Evolutionary conservation across 2,329 filamentous ascomycete genomes (phyloP).

Genomic region (Cordyceps farinosa): DNA sequence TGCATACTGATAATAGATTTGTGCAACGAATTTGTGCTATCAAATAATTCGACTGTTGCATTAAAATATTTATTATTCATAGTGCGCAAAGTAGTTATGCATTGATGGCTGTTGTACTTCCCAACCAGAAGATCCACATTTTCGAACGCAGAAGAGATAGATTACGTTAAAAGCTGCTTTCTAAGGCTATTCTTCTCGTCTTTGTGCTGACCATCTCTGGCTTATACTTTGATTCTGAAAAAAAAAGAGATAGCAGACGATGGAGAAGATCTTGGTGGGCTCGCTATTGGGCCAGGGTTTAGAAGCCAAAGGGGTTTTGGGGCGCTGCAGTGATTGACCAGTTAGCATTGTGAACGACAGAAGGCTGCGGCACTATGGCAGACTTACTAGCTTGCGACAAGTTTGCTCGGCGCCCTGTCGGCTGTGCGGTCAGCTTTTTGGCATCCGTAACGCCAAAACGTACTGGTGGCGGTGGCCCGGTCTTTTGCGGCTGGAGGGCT

Average conservation of each 20-base stretch:
- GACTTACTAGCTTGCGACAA: constrained; percentile 89
- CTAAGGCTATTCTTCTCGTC: not conserved
- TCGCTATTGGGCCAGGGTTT: constrained; percentile 14
- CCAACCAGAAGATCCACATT: not conserved
- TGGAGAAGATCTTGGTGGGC: not conserved
- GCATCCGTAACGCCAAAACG: constrained; percentile 77
- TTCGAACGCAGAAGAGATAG: not conserved
- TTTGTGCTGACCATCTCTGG: not conserved
- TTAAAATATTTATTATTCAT: not conserved
- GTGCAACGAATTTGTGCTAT: not conserved
- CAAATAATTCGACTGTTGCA: not conserved
- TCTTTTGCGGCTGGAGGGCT: constrained; percentile 45
- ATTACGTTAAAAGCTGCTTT: constrained; percentile 12
- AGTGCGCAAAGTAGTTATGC: not conserved
- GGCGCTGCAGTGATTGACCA: constrained; percentile 37
- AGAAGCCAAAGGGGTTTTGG: constrained; percentile 54
- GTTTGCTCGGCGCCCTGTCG: constrained; percentile 87
- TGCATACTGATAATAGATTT: not conserved
- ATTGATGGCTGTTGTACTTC: not conserved
- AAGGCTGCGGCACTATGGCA: not conserved
- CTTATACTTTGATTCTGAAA: not conserved
- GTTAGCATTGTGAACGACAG: not conserved
- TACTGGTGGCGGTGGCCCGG: constrained; percentile 74
- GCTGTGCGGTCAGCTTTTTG: constrained; percentile 78
- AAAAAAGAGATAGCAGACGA: not conserved